Evolutionary conservation across 805 yeast genomes (phyloP).

Genomic region (Saccharomycopsis guyanensis): DNA sequence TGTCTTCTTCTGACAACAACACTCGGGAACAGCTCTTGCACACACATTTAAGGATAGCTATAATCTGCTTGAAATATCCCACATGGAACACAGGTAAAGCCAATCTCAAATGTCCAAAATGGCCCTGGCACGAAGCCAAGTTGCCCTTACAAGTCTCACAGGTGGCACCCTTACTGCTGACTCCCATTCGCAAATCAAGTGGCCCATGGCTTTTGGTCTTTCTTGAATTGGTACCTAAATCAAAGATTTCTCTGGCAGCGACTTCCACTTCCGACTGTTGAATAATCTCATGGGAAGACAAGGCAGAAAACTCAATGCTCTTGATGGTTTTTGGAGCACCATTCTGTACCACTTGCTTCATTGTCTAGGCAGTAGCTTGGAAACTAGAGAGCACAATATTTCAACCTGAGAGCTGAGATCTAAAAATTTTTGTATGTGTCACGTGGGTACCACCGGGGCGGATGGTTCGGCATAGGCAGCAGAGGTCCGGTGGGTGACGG

Average conservation of each 20-base stretch:
- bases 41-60: constrained; percentile 79
- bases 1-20: constrained; percentile 64
- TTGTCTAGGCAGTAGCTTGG: too few relatives aligned
- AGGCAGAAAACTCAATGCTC: constrained; percentile 86
- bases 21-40: constrained; percentile 85
- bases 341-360: constrained; percentile 28
- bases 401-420: too few relatives aligned
- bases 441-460: too few relatives aligned
- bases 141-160: constrained; percentile 91
- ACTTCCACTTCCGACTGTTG: constrained; percentile 95
- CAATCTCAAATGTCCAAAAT: constrained; percentile 88
- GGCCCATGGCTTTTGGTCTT: constrained; percentile 82
- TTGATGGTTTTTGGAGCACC: constrained; percentile 84
- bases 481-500: too few relatives aligned
- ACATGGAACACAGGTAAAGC: constrained; percentile 97
- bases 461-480: too few relatives aligned
- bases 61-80: constrained; percentile 90
- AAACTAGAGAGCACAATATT: too few relatives aligned
- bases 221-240: constrained; percentile 76
- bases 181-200: constrained; percentile 89
- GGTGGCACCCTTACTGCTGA: constrained; percentile 74
- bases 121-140: constrained; percentile 94
- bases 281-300: constrained; percentile 84
- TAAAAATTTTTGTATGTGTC: too few relatives aligned
- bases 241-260: constrained; percentile 83